Base-by-base conservation (phyloP, 371 early-diverging fungal species). In the Saksenaea vasiformis region DNA sequence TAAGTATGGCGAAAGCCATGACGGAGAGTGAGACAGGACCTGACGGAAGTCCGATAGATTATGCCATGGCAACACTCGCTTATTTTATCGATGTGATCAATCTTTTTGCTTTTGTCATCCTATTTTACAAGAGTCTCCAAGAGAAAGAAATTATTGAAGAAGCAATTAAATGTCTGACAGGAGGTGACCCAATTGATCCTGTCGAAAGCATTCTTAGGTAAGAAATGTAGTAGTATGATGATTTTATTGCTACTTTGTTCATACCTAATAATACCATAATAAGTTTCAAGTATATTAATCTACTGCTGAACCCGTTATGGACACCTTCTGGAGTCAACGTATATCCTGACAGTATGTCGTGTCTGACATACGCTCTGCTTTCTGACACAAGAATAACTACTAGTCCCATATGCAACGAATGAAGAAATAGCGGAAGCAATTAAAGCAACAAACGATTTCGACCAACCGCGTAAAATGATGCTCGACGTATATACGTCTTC, bases 321-420 rank as follows among this genome's bases (percentile, higher is more conserved):
- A 65, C 62, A 37, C 78, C 85, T 11, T 34, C 74, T n/a, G 67
- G 80, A 37, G 73, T 74, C 37, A 68, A 76, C 22, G 44, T 79
- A 11, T 77, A 82, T 67, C 79, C 76, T 3, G 77, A 84, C 66
- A 86, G 87, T 85, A 79, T 31, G 66, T 9, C 39, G 76, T 71
- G 5, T 11, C 1, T 43, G n/a, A 27, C 3, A 7, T 14, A 9
- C 27, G 3, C 3, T 15, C n/a, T 11, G 13, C 3, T 15, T 22
- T 11, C 2, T 24, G 28, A 57, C 54, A 36, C n/a, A n/a, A n/a
- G n/a, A 22, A 11, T 41, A 28, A 0, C 39, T 17, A 58, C 5
- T 61, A 86, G 88, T 86, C 38, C 71, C 77, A 22, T 87, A 89
- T 63, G 85, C 85, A 35, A 79, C 80, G 0, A 68, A 74, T 24